Evolutionary conservation across 495 filamentous ascomycete genomes (phyloP), one percentile per base, ranked within the genome.

Genomic region (Lasiosphaeriaceae sp.): DNA sequence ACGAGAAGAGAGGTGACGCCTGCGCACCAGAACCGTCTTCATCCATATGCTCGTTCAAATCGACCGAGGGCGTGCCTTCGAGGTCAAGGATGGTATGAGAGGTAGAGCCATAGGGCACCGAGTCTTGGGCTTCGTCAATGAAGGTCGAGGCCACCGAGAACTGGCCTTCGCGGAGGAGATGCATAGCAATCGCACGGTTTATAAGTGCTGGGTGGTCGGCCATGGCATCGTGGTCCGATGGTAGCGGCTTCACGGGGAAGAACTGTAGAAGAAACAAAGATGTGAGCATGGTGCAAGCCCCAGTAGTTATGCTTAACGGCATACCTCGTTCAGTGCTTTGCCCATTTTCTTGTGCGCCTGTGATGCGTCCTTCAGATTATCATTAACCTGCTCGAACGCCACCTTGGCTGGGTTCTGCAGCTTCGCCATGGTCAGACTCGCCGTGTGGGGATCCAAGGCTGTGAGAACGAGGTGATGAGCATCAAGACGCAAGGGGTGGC

Each of bases 171-270:
- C 94, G 86, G 17, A 97, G 81, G 14, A 98, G 78, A 69, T 98
- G 94, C 92, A 98, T 96, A 2, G 89, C 90, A 54, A 97, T 94
- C 20, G 94, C 94, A 21, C 92, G 80, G 68, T 97, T 93, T 63
- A 97, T 89, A 11, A 96, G 80, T 35, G 80, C 72, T 5, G 86
- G 77, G 57, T 95, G 85, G 22, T 86, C 80, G 5, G 83, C 85
- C 61, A 96, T 82, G n/a, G 83, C 87, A 69, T 96, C 91, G 66
- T 90, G 86, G 43, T 92, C 89, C 47, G 84, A 86, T 0, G 91
- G 90, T 2, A 96, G 77, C 8, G 87, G 80, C 62, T 87, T 87
- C 61, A 85, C 77, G 69, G 89, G 89, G 73, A 94, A 91, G 56
- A 88, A 82, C 88, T 90, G 61, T 29, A 11, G 44, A 41, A 17